These are phyloP conservation scores for Thalassiosira livingstoniorum DNA, from an alignment of 352 stramenopile species.

Conservation along the genomic window DNA sequence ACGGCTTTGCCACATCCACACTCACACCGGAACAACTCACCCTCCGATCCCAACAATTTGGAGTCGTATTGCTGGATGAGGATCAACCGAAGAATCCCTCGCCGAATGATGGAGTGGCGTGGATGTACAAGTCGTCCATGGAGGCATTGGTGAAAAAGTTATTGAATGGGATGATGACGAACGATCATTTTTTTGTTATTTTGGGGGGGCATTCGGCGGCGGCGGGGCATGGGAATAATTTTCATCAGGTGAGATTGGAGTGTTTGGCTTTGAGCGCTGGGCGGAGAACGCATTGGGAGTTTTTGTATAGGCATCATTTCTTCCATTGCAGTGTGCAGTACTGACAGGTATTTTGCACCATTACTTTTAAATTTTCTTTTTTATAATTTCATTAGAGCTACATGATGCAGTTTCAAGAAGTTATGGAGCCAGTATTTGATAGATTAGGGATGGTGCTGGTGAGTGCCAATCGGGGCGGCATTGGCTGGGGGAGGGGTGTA, in stretches of 20 bases:
- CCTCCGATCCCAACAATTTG: not conserved
- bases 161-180: slow-evolving; percentile 76
- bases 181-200: slow-evolving; percentile 68
- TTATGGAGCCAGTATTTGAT: slow-evolving; percentile 82
- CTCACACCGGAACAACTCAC: slow-evolving; percentile 7
- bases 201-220: slow-evolving; percentile 53
- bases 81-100: not conserved
- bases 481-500: slow-evolving; percentile 64
- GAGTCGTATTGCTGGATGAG: not conserved
- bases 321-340: too few species aligned
- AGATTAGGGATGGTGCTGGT: slow-evolving; percentile 72
- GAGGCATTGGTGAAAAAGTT: slow-evolving; percentile 65
- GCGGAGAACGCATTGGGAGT: too few species aligned
- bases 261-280: too few species aligned
- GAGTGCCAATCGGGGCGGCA: slow-evolving; percentile 61
- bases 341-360: too few species aligned
- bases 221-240: slow-evolving; percentile 65
- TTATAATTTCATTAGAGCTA: too few species aligned
- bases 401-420: slow-evolving; percentile 73
- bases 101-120: slow-evolving; percentile 33
- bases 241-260: too few species aligned
- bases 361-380: too few species aligned
- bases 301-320: too few species aligned
- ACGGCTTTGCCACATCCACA: slow-evolving; percentile 37
- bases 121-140: slow-evolving; percentile 47